A percentile compares a stretch with the other conserved stretches of the same genome.
These are phyloP conservation scores for Dactylellina cionopaga DNA, from an alignment of 2,329 filamentous ascomycete genomes.

Conservation along the genomic window DNA sequence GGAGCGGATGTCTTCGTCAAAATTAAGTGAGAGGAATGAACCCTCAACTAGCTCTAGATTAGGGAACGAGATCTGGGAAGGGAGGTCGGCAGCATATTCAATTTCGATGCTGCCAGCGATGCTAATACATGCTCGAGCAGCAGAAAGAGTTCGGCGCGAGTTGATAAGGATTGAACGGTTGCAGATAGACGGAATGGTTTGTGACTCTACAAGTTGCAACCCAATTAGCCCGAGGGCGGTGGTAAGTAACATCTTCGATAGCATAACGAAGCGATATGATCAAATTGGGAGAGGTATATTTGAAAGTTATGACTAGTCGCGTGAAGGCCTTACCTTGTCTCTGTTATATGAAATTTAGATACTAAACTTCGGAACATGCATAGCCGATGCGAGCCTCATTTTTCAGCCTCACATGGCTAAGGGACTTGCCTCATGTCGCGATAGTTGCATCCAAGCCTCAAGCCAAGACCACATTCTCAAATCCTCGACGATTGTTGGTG, in stretches of 20 bases:
- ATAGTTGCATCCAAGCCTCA: slow-evolving; percentile 1
- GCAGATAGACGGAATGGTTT: slow-evolving; percentile 15
- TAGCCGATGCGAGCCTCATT: not conserved
- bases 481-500: slow-evolving; percentile 40
- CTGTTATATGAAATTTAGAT: not conserved
- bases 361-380: not conserved
- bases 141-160: not conserved
- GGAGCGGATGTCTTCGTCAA: slow-evolving; percentile 20
- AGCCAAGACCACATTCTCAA: slow-evolving; percentile 38
- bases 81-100: slow-evolving; percentile 14
- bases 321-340: not conserved
- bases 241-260: slow-evolving; percentile 9
- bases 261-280: not conserved
- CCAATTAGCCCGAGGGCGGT: not conserved
- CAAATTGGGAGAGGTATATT: not conserved
- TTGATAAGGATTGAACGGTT: slow-evolving; percentile 24
- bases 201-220: not conserved
- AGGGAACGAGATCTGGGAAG: slow-evolving; percentile 18
- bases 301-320: not conserved
- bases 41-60: slow-evolving; percentile 14
- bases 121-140: slow-evolving; percentile 20
- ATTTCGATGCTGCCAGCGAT: slow-evolving; percentile 11
- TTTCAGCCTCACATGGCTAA: not conserved
- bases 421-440: not conserved
- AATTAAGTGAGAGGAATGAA: slow-evolving; percentile 19